phyloP scores from a whole-genome alignment of 345 rosid genomes.

The Citrus australasica region DNA sequence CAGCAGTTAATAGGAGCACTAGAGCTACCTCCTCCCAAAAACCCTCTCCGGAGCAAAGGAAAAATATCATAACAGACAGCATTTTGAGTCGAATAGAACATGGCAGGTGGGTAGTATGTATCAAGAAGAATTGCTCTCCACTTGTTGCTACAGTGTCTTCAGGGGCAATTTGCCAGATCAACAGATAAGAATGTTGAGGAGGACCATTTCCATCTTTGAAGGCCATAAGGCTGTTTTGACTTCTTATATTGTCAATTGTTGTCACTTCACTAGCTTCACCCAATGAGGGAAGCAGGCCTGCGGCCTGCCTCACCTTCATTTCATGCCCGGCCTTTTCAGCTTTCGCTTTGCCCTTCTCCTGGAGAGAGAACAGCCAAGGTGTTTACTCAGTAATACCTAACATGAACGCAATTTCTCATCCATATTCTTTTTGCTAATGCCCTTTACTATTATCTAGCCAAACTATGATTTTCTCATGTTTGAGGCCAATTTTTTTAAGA shows the following conservation, averaged over 20 bases:
- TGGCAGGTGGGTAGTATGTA: neutral
- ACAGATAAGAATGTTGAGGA: neutral
- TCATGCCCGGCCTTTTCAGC: slow-evolving; percentile 34
- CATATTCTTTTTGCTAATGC: neutral
- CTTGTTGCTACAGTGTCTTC: neutral
- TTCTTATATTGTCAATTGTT: neutral
- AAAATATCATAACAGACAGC: neutral
- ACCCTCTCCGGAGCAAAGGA: neutral
- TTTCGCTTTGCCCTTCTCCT: slow-evolving; percentile 31
- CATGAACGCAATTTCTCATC: neutral
- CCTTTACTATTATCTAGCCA: neutral
- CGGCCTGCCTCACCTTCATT: slow-evolving; percentile 10
- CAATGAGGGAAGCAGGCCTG: neutral
- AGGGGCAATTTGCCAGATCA: neutral
- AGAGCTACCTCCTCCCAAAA: neutral
- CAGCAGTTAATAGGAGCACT: neutral
- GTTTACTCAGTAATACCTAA: neutral
- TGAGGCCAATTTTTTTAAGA: neutral
- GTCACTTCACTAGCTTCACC: neutral
- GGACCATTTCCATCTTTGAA: neutral
- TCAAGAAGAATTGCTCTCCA: neutral
- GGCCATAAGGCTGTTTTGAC: neutral
- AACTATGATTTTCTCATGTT: neutral
- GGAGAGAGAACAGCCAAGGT: slow-evolving; percentile 3
- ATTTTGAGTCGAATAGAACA: neutral